Conservation (phyloP, 1,284 basidiomycete genomes). For the Austroboletus novae-zelandiae region DNA sequence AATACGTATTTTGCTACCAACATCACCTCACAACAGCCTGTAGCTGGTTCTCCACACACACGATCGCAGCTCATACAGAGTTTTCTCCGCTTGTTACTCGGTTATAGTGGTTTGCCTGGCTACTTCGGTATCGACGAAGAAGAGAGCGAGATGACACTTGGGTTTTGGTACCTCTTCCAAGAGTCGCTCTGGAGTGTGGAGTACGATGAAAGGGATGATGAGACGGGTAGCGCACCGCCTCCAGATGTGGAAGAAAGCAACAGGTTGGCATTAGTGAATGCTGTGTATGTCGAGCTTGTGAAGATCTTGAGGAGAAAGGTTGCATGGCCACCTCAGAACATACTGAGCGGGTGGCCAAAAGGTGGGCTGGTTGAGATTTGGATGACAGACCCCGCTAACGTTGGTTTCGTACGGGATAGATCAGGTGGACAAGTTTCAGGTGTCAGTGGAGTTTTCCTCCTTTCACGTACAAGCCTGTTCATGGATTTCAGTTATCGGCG, state of each 20-base stretch:
- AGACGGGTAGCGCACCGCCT: constrained; percentile 29
- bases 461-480: constrained; percentile 9
- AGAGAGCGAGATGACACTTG: constrained; percentile 81
- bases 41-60: constrained; percentile 24
- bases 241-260: constrained; percentile 40
- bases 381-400: constrained; percentile 7
- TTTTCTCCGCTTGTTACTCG: constrained; percentile 70
- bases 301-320: constrained; percentile 70
- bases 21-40: constrained; percentile 46
- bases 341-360: constrained; percentile 60
- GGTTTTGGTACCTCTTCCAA: constrained; percentile 87
- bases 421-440: constrained; percentile 71
- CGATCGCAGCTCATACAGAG: constrained; percentile 61
- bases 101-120: constrained; percentile 74
- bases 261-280: constrained; percentile 61
- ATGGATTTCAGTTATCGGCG: constrained; percentile 65
- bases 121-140: constrained; percentile 80
- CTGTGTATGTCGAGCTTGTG: constrained; percentile 78
- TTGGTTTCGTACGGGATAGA: constrained; percentile 40
- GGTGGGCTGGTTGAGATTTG: constrained; percentile 42
- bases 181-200: constrained; percentile 82
- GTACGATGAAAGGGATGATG: constrained; percentile 48
- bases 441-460: constrained; percentile 44
- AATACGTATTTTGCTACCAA: constrained; percentile 74
- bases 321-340: constrained; percentile 56